Evolutionary conservation across 441 rosid species (phyloP).

Genomic region (Gossypium armourianum): DNA sequence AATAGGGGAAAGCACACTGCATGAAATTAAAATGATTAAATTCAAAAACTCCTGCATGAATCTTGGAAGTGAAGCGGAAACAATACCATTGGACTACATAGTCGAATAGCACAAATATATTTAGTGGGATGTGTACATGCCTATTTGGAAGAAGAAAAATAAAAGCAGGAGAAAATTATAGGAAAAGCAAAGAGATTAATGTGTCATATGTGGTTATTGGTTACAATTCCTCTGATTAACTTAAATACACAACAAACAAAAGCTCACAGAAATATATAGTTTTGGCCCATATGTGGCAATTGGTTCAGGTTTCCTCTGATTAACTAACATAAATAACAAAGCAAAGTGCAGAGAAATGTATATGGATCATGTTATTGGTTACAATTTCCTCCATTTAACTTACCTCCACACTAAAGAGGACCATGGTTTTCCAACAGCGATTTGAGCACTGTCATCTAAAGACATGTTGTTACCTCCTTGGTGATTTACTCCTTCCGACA

Average conservation of each 20-base stretch:
- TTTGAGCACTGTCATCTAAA: constrained; percentile 43
- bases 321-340: constrained; percentile 51
- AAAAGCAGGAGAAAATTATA: constrained; percentile 1
- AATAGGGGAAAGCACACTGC: constrained; percentile 94
- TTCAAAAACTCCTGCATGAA: constrained; percentile 18
- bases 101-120: background rate
- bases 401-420: constrained; percentile 97
- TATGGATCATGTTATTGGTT: background rate
- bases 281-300: background rate
- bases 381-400: constrained; percentile 4
- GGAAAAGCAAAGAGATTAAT: background rate
- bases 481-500: constrained; percentile 35
- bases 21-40: constrained; percentile 21
- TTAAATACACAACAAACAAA: constrained; percentile 48
- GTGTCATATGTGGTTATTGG: background rate
- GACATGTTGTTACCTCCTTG: constrained; percentile 27
- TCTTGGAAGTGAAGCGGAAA: background rate
- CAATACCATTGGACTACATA: background rate
- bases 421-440: constrained; percentile 54
- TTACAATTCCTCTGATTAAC: background rate
- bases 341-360: constrained; percentile 1
- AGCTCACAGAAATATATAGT: background rate
- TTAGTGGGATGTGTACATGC: background rate
- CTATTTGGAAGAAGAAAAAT: background rate
- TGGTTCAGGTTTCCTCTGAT: background rate